Evolutionary conservation across 805 yeast genomes (phyloP), one percentile per base, ranked within the genome.

Genomic region (Saccharomycopsis schoenii): DNA sequence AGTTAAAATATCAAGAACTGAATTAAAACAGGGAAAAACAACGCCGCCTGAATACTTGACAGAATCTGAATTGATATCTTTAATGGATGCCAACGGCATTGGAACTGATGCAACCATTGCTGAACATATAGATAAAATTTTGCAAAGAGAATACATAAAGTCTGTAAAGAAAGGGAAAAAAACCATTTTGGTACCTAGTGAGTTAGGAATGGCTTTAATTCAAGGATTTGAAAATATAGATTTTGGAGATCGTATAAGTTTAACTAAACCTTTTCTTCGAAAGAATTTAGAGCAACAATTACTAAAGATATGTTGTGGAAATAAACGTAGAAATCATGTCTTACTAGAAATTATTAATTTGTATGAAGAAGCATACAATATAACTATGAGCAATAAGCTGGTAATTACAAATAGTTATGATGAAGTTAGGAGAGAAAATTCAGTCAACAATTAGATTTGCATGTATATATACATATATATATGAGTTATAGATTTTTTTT

Each of bases 51-150:
- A 74, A 36, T 86, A 84, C 59, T 80, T 94, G 78, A 93, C 98
- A 0, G 99, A 94, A 71, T 80, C 97, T 0, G 99, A 93, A 69
- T 77, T 94, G 24, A 90, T 94, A 73, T 86, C 89, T 10, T 74
- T 94, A 56, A 94, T 94, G 99, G 98, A 96, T 74, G 88, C 84
- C 11, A 94, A 94, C 71, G 98, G 98, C 0, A 94, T 94, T 55
- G 99, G 99, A 1, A 94, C 99, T 0, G 99, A 94, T 75, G 99
- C 99, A 0, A 94, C 99, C 0, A 96, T 94, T 72, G 99, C 98
- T 0, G 99, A 94, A 52, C 99, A 94, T 72, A 94, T 94, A 43
- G 91, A 88, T 61, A 92, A 88, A 69, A 84, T 94, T 52, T 73
- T 80, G 36, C 71, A 72, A 11, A 74, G 99, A 59, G 83, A 83